Evolutionary conservation across 2,329 filamentous ascomycete genomes (phyloP).

Genomic region (Sporothrix schenckii): DNA sequence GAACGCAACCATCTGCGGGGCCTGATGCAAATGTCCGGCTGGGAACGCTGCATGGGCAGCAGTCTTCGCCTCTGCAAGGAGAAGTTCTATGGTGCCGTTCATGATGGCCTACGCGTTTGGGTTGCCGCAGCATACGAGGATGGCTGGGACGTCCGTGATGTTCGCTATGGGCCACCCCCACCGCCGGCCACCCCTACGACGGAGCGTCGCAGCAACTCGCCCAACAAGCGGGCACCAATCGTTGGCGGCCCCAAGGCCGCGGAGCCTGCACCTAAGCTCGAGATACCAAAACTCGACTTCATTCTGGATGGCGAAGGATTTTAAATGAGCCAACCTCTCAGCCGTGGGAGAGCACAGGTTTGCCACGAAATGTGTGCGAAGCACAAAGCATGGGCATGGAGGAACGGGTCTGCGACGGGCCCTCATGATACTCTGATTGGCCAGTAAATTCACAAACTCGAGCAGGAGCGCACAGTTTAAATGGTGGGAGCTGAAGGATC

Average conservation of each 20-base stretch:
- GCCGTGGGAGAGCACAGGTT: neutral
- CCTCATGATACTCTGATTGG: neutral
- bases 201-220: constrained; percentile 40
- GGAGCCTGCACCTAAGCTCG: constrained; percentile 62
- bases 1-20: constrained; percentile 79
- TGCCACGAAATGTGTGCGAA: neutral
- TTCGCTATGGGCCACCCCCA: constrained; percentile 70
- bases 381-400: neutral
- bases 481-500: neutral
- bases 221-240: constrained; percentile 25
- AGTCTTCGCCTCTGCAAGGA: constrained; percentile 92
- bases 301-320: constrained; percentile 46
- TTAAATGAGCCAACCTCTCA: neutral
- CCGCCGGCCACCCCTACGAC: constrained; percentile 12
- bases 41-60: constrained; percentile 85
- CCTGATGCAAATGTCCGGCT: constrained; percentile 79
- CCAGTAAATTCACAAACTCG: neutral
- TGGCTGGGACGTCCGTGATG: constrained; percentile 80
- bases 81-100: constrained; percentile 92
- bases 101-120: constrained; percentile 87
- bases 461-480: neutral
- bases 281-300: constrained; percentile 61
- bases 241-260: constrained; percentile 47
- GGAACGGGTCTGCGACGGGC: neutral
- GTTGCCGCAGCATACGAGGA: constrained; percentile 84